Conservation (phyloP, 495 filamentous ascomycete genomes). For the Lentithecium fluviatile region DNA sequence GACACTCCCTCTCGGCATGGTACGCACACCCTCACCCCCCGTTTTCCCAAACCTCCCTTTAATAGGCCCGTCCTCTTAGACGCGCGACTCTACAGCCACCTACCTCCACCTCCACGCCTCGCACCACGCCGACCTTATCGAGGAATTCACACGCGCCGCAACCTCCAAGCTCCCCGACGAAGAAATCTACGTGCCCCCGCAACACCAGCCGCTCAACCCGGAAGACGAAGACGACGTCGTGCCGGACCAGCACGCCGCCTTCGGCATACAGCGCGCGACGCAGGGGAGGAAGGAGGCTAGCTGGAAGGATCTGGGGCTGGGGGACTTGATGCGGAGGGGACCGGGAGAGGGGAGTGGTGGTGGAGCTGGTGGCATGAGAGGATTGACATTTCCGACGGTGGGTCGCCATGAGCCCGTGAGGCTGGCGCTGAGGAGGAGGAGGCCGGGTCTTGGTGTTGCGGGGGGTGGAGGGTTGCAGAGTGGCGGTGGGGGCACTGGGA, state of each 20-base stretch:
- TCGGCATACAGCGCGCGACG: constrained; percentile 87
- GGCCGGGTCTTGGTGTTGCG: too few relatives aligned
- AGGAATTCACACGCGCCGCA: constrained; percentile 52
- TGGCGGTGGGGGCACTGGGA: too few relatives aligned
- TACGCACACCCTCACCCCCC: too few relatives aligned
- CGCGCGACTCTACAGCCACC: constrained; percentile 85
- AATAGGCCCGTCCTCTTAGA: constrained; percentile 49
- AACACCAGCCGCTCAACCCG: constrained; percentile 89
- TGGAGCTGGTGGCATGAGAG: background rate
- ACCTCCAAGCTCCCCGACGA: constrained; percentile 40
- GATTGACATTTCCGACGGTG: too few relatives aligned
- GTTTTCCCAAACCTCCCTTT: background rate
- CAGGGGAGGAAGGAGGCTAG: constrained; percentile 62
- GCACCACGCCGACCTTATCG: constrained; percentile 84
- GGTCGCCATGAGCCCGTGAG: too few relatives aligned
- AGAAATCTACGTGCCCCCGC: constrained; percentile 85
- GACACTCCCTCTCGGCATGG: too few relatives aligned
- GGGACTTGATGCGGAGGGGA: constrained; percentile 64
- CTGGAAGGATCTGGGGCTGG: constrained; percentile 84
- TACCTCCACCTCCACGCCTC: constrained; percentile 83
- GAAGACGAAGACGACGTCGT: constrained; percentile 98
- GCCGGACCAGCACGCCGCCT: constrained; percentile 94
- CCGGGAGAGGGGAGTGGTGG: constrained; percentile 37
- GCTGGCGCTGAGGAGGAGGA: too few relatives aligned
- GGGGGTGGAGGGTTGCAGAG: too few relatives aligned